Evolutionary conservation across 139 green algal genomes (phyloP).

Genomic region (Desmodesmus armatus): DNA sequence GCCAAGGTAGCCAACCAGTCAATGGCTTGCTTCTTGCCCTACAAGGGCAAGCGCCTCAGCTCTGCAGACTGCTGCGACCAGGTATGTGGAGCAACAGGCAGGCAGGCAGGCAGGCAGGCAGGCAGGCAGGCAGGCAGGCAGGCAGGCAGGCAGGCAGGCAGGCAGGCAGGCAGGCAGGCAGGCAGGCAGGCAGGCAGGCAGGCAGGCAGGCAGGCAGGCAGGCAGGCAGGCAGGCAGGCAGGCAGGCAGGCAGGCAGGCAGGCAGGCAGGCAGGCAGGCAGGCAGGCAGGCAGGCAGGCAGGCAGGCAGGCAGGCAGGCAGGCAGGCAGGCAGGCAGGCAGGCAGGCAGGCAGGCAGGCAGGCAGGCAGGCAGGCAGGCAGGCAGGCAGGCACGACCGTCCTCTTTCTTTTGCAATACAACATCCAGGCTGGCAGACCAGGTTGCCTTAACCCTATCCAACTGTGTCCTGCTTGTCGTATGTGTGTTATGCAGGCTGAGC

Average conservation of each 20-base stretch:
- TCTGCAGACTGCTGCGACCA: constrained; percentile 41
- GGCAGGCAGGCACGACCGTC: too few relatives aligned
- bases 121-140: background rate
- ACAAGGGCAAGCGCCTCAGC: constrained; percentile 33
- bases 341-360: too few relatives aligned
- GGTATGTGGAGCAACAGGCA: background rate
- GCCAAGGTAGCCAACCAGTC: constrained; percentile 23
- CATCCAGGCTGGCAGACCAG: background rate
- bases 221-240: background rate
- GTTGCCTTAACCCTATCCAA: too few relatives aligned
- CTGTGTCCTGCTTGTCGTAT: too few relatives aligned
- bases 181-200: background rate
- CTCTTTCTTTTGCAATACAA: too few relatives aligned
- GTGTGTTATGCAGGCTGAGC: constrained; percentile 15
- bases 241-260: too few relatives aligned
- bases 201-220: background rate
- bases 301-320: too few relatives aligned
- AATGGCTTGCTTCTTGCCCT: constrained; percentile 29
- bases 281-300: too few relatives aligned
- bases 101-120: background rate
- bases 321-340: too few relatives aligned
- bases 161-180: background rate
- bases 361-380: too few relatives aligned
- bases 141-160: background rate
- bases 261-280: too few relatives aligned